Percentiles rank a stretch among this genome's conserved stretches.
Evolutionary conservation across 1,139 yeast species (phyloP).

Genomic region (Candida albicans): DNA sequence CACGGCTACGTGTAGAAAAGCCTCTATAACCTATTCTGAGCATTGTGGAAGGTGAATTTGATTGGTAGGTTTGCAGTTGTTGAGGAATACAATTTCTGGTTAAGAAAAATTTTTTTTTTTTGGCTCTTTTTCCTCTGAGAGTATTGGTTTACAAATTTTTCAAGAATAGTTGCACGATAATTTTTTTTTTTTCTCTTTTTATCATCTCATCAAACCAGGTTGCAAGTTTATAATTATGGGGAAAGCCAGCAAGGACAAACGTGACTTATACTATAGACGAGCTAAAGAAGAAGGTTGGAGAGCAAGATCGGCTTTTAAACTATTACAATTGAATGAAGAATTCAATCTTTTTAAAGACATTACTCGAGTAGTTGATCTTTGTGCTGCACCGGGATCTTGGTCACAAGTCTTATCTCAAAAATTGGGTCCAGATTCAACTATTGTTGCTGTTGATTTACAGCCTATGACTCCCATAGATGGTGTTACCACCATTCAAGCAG

Average conservation of each 20-base stretch:
- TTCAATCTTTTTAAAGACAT: conserved; percentile 71
- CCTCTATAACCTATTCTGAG: conserved; percentile 3
- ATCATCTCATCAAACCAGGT: conserved; percentile 1
- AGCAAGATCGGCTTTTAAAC: conserved; percentile 93
- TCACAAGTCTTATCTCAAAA: conserved; percentile 88
- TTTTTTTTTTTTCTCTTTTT: conserved; percentile 5
- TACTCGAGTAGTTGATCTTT: conserved; percentile 84
- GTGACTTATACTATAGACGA: conserved; percentile 85
- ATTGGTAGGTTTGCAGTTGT: background rate
- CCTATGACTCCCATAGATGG: conserved; percentile 95
- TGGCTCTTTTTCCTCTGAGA: background rate
- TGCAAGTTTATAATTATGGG: conserved; percentile 60
- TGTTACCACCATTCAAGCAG: conserved; percentile 89
- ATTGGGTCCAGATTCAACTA: conserved; percentile 58
- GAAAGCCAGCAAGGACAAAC: conserved; percentile 89
- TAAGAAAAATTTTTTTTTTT: conserved; percentile 1
- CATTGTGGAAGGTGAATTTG: background rate
- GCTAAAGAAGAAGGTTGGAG: conserved; percentile 98
- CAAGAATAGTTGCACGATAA: no score
- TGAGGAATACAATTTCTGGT: background rate
- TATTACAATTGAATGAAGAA: conserved; percentile 85
- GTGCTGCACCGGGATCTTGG: conserved; percentile 99
- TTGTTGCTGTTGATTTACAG: conserved; percentile 92
- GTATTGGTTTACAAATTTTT: background rate
- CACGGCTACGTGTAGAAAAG: conserved; percentile 7